Evolutionary conservation across 2,329 filamentous ascomycete species (phyloP), one percentile per base, ranked within the genome.

Genomic region (Knufia petricola): DNA sequence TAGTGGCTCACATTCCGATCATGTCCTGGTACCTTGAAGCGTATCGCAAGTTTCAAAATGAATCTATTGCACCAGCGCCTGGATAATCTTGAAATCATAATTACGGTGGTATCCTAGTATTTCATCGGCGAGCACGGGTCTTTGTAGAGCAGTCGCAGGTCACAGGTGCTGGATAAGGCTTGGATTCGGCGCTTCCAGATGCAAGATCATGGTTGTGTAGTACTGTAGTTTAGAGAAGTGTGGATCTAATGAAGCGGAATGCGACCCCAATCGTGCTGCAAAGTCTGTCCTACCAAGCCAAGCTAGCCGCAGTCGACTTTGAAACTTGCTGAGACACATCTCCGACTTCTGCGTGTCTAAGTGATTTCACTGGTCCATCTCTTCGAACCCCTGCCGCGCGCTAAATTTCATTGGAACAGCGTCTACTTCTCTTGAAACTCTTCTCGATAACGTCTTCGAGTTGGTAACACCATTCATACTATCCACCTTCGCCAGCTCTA

Each of bases 301-400:
- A 17, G 32, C 39, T 41, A 26, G 39, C 13, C 20, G 4, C 13
- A 10, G 19, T 26, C 24, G 24, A 21, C 15, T n/a, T 10, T 4
- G n/a, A 32, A 19, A 31, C 7, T 3, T 44, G n/a, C 26, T 28
- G 41, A 44, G 24, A 44, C 41, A 31, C 23, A n/a, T 20, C 32
- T 30, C 31, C 21, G 32, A 47, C 44, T 12, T 28, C 8, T 28
- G 38, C 32, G n/a, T 47, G 30, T 26, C 23, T 47, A 3, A 23
- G 17, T 17, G 6, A 37, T 38, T 17, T 23, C 7, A 36, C 32
- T 44, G 41, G 41, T 21, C 28, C 10, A 31, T 44, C 21, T 13
- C 43, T 46, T 31, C 43, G 36, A 10, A 23, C 43, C 32, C 43
- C 43, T 46, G 43, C 43, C 44, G 32, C 44, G 32, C 44, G 44